phyloP scores from a whole-genome alignment of 2,329 filamentous ascomycete species.

The Aspergillus sp. region DNA sequence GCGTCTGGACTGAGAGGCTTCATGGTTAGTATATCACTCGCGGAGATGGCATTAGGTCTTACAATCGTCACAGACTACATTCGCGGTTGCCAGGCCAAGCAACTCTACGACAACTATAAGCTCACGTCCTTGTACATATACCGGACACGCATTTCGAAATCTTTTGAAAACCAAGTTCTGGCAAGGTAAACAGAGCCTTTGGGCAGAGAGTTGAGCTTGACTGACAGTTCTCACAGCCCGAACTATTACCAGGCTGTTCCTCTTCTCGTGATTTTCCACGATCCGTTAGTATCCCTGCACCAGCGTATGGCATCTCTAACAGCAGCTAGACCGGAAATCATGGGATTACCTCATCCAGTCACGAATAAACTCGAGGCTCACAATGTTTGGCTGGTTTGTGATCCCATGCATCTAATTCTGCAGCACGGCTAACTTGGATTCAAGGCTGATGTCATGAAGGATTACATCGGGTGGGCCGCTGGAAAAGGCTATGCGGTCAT shows the following conservation, averaged over 20 bases:
- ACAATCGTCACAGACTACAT: constrained; percentile 60
- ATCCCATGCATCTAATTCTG: constrained; percentile 9
- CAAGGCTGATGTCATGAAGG: constrained; percentile 75
- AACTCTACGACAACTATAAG: constrained; percentile 66
- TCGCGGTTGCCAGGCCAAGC: constrained; percentile 69
- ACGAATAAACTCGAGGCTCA: constrained; percentile 75
- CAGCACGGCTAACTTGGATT: constrained; percentile 22
- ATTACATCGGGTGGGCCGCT: constrained; percentile 81
- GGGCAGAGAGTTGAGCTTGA: neutral
- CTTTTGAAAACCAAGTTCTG: constrained; percentile 82
- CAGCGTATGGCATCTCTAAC: constrained; percentile 9
- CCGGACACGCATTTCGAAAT: constrained; percentile 67
- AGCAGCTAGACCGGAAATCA: constrained; percentile 62
- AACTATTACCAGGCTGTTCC: constrained; percentile 64
- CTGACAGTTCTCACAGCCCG: constrained; percentile 43
- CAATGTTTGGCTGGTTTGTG: constrained; percentile 81
- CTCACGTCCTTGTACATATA: constrained; percentile 83
- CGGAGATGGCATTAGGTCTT: neutral
- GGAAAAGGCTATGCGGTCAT: constrained; percentile 77
- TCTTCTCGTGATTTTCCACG: constrained; percentile 83
- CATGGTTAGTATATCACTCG: constrained; percentile 48
- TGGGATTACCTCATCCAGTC: constrained; percentile 64
- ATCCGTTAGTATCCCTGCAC: constrained; percentile 57
- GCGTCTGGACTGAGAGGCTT: constrained; percentile 53
- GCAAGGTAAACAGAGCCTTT: constrained; percentile 56